Conservation (phyloP, 495 filamentous ascomycete genomes). For the Apiosordaria backusii region DNA sequence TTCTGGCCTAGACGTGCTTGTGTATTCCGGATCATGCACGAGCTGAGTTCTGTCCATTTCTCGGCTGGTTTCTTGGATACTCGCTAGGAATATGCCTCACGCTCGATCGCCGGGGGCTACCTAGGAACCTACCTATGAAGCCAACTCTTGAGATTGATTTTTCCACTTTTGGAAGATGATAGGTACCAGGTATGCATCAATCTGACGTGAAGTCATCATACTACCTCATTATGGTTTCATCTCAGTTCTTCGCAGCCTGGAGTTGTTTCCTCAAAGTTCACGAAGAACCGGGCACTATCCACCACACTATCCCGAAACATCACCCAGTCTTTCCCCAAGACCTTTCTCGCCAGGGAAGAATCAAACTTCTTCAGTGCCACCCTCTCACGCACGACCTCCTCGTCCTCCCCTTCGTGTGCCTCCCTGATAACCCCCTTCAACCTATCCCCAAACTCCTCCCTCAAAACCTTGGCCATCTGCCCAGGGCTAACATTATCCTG, state of each 20-base stretch:
- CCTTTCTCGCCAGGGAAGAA: constrained; percentile 13
- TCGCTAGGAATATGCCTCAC: too few species aligned
- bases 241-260: neutral
- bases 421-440: constrained; percentile 22
- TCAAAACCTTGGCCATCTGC: constrained; percentile 32
- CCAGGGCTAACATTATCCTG: constrained; percentile 25
- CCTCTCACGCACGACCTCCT: constrained; percentile 6
- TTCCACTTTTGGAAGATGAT: too few species aligned
- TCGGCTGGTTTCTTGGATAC: too few species aligned
- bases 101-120: too few species aligned
- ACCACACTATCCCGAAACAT: constrained; percentile 34
- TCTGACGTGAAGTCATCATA: too few species aligned
- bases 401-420: constrained; percentile 25
- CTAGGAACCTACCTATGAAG: too few species aligned
- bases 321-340: constrained; percentile 33
- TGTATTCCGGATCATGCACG: too few species aligned
- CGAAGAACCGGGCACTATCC: constrained; percentile 28
- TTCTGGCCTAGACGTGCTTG: too few species aligned
- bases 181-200: too few species aligned
- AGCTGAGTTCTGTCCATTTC: too few species aligned
- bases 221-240: too few species aligned
- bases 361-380: constrained; percentile 28
- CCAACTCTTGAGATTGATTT: too few species aligned
- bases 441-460: constrained; percentile 30
- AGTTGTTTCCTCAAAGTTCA: constrained; percentile 11